Evolutionary conservation across 495 filamentous ascomycete genomes (phyloP), one percentile per base, ranked within the genome.

Genomic region (Darksidea phi): DNA sequence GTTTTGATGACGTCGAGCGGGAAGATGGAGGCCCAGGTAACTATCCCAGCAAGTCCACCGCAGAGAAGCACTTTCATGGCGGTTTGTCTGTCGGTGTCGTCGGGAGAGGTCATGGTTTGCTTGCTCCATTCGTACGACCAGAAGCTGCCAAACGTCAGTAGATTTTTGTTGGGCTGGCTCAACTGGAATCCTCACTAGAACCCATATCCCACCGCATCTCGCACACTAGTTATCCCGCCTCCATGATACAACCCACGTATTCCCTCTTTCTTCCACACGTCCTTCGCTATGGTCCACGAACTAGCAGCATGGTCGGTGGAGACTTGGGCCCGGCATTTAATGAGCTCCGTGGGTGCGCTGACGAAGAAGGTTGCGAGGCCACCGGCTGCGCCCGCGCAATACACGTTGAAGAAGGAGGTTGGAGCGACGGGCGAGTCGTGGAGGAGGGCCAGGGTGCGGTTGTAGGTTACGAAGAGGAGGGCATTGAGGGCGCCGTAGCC

Each of bases 1-100:
- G 92, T 96, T 77, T 97, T 97, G 61, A 96, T 77, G 53, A 96
- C 86, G 71, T 96, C 91, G 37, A 96, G 70, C 15, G 91, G 91
- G 63, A 94, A 96, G 17, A 96, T 83, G 42, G 87, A 90, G 10
- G 84, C 80, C 91, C 91, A 96, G 0, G 88, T 92, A 17, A 86
- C 81, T 28, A 94, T 79, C 1, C 91, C 92, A 6, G 92, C 91
- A 48, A 96, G 69, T 11, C 91, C 91, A 43, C 92, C 91, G 61
- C 88, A 93, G 1, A 95, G 74, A 28, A 96, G 71, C 12, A 91
- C 80, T 57, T 86, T 86, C 17, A 84, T 61, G 4, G 86, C 79
- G 26, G 83, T 77, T 41, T 78, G 67, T 11, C 71, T 75, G 26
- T 72, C 66, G 15, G 71, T 73, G 26, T 82, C 74, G 41, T 75